Conservation (phyloP, 2,329 filamentous ascomycete species). For the Trichocomaceae sp. region DNA sequence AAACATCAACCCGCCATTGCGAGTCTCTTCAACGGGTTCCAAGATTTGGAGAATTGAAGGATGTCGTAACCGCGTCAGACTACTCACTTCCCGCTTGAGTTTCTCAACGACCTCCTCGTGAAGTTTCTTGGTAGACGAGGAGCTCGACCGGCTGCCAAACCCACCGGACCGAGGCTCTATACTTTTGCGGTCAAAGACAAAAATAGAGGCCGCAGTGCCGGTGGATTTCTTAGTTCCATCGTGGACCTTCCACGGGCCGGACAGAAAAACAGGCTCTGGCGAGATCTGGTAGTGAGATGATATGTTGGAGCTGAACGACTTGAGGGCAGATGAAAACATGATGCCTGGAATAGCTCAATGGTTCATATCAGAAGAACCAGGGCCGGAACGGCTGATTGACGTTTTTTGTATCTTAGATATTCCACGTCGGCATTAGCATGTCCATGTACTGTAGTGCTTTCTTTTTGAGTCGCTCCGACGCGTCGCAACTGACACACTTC, state of each 20-base stretch:
- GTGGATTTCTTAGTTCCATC: constrained; percentile 96
- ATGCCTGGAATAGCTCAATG: constrained; percentile 23
- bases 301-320: constrained; percentile 92
- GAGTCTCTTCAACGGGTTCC: constrained; percentile 91
- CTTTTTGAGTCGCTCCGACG: not conserved
- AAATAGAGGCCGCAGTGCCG: constrained; percentile 80
- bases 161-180: constrained; percentile 64
- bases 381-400: not conserved
- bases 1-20: constrained; percentile 88
- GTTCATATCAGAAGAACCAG: not conserved
- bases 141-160: constrained; percentile 55
- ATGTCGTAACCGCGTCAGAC: constrained; percentile 79
- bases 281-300: constrained; percentile 82
- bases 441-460: not conserved
- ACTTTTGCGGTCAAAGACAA: constrained; percentile 86
- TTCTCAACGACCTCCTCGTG: constrained; percentile 88
- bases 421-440: not conserved
- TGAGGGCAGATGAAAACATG: constrained; percentile 92
- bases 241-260: constrained; percentile 95
- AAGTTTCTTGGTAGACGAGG: constrained; percentile 66
- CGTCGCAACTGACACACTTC: not conserved
- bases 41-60: constrained; percentile 87
- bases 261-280: constrained; percentile 65
- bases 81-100: constrained; percentile 84
- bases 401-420: not conserved